Conservation (phyloP, 306 rosid species). For the Sindora glabra region DNA sequence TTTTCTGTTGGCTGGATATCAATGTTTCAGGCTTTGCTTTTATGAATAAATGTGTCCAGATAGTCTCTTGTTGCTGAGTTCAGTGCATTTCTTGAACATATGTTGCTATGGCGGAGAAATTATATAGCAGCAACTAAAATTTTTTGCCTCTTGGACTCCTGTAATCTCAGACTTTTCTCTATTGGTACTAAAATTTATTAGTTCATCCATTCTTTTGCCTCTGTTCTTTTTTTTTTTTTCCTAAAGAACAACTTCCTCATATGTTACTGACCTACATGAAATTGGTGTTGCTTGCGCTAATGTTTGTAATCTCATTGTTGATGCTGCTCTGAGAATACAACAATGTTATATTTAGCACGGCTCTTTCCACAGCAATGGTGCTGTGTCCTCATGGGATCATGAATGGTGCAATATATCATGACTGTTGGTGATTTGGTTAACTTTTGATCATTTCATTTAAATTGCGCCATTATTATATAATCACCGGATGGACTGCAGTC, state of each 20-base stretch:
- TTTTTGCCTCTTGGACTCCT: background rate
- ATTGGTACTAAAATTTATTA: constrained; percentile 5
- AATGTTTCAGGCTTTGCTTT: too few species aligned
- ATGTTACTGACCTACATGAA: too few species aligned
- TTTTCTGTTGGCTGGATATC: too few species aligned
- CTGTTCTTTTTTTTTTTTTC: too few species aligned
- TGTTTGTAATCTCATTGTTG: too few species aligned
- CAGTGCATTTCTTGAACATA: constrained; percentile 1
- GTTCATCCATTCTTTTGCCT: constrained; percentile 25
- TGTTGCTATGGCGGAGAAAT: background rate
- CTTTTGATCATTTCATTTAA: constrained; percentile 13
- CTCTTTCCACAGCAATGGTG: constrained; percentile 97
- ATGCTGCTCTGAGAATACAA: constrained; percentile 92
- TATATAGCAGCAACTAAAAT: background rate
- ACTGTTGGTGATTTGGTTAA: constrained; percentile 96
- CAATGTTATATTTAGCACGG: constrained; percentile 82
- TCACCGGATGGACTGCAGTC: constrained; percentile 8
- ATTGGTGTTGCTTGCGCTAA: too few species aligned
- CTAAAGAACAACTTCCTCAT: constrained; percentile 40
- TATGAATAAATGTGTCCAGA: too few species aligned
- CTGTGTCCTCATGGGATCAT: constrained; percentile 81
- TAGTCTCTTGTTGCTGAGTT: constrained; percentile 12
- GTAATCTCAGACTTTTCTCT: background rate
- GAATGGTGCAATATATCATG: constrained; percentile 71
- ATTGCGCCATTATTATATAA: background rate